These are phyloP conservation scores for Cladosporium austrohemisphaericum DNA, from an alignment of 2,329 filamentous ascomycete genomes.

Conservation along the genomic window DNA sequence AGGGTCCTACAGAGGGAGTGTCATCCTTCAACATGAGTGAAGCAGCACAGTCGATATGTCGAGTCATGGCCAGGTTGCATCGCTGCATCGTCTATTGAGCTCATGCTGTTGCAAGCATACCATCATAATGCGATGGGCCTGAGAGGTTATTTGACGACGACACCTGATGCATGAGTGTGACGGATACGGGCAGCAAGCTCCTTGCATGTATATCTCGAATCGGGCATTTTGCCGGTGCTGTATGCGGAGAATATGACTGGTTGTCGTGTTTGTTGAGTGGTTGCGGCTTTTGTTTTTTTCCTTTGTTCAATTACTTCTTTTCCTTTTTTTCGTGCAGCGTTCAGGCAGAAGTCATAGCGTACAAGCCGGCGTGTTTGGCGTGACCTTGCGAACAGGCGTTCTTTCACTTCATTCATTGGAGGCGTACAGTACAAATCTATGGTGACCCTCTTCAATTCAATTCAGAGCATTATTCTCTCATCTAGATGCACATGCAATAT, in stretches of 20 bases:
- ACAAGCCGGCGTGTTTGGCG: slow-evolving; percentile 1
- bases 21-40: background rate
- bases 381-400: too few relatives aligned
- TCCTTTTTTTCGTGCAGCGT: slow-evolving; percentile 6
- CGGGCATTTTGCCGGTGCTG: background rate
- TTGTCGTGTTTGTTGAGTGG: background rate
- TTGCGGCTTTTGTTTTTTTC: background rate
- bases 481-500: background rate
- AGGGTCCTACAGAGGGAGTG: background rate
- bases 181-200: background rate
- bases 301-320: background rate
- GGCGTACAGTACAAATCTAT: too few relatives aligned
- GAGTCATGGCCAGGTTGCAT: slow-evolving; percentile 10
- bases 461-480: too few relatives aligned
- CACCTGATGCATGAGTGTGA: slow-evolving; percentile 1
- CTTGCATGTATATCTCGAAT: background rate
- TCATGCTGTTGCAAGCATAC: background rate
- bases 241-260: background rate
- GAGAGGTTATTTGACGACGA: background rate
- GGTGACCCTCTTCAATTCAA: too few relatives aligned
- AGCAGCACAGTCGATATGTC: background rate
- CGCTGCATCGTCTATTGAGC: background rate
- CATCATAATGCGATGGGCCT: background rate
- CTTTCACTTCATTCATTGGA: background rate
- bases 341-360: slow-evolving; percentile 4